These are phyloP conservation scores for Wickerhamiella kurtzmanii DNA, from an alignment of 805 yeast genomes.

Conservation along the genomic window DNA sequence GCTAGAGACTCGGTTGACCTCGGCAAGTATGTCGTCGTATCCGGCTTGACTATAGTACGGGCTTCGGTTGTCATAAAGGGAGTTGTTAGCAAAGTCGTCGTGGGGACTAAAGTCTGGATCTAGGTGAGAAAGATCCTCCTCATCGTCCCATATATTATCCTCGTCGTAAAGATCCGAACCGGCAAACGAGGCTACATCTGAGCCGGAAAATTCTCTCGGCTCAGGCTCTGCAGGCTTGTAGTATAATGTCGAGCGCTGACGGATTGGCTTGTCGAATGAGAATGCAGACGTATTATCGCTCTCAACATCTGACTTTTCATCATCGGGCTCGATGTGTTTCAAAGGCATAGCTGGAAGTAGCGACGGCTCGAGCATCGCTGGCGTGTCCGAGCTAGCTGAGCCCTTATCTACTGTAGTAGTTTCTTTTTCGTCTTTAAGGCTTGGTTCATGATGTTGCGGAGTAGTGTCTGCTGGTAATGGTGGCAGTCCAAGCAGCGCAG, in stretches of 20 bases:
- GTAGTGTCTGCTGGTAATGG: too few relatives aligned
- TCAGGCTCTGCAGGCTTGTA: slow-evolving; percentile 27
- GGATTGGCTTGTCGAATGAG: slow-evolving; percentile 41
- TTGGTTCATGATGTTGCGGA: too few relatives aligned
- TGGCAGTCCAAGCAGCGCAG: too few relatives aligned
- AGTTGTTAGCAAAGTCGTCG: slow-evolving; percentile 22
- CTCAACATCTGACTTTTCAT: neutral
- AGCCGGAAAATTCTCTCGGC: slow-evolving; percentile 3
- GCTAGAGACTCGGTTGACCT: slow-evolving; percentile 38
- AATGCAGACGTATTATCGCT: slow-evolving; percentile 22
- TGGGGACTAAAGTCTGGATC: slow-evolving; percentile 23
- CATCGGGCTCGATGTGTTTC: neutral
- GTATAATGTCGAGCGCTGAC: slow-evolving; percentile 42
- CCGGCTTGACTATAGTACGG: neutral
- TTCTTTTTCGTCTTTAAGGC: too few relatives aligned
- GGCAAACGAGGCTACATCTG: slow-evolving; percentile 17
- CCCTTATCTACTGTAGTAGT: too few relatives aligned
- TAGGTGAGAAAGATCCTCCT: slow-evolving; percentile 25
- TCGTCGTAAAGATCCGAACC: slow-evolving; percentile 23
- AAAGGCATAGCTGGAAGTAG: neutral
- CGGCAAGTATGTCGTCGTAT: slow-evolving; percentile 36
- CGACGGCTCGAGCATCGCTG: neutral
- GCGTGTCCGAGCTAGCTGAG: too few relatives aligned
- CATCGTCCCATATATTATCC: slow-evolving; percentile 29
- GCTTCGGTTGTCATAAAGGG: neutral